Base-by-base conservation (phyloP, 2,329 filamentous ascomycete species). In the Thermoascus crustaceus region DNA sequence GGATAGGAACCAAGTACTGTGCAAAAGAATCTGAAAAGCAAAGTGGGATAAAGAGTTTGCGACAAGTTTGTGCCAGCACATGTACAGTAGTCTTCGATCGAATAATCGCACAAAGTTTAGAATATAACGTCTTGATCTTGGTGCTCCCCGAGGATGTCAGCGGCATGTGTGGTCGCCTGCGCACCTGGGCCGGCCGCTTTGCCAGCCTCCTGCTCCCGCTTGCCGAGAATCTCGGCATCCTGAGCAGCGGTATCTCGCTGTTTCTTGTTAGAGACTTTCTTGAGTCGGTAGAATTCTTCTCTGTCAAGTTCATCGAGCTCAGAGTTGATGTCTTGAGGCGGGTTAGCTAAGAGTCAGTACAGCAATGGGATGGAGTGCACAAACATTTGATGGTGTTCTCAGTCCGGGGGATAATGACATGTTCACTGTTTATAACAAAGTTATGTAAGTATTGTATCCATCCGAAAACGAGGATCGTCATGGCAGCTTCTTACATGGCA, bases 321-420 rank as follows among this genome's bases (percentile, higher is more conserved):
- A 1, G 89, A 94, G 67, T 96, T 96, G 73, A 96, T 96, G 57
- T 96, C 79, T 82, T 39, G 4, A n/a, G 26, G 34, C 30, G 21
- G 23, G n/a, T n/a, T 41, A 35, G 40, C 32, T 25, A 32, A 46
- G 34, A 47, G 38, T 45, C 30, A 37, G 20, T 24, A 24, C 14
- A 7, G 10, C 16, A 10, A 18, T 30, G 13, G n/a, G 29, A 7
- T n/a, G 6, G 19, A 47, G 5, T 7, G 27, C 22, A 52, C 74
- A 48, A 67, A 80, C 80, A 98, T 67, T 94, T 95, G 70, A 98
- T 98, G n/a, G 91, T 98, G 56, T 96, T 98, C 61, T 98, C 91
- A 9, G 91, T 98, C 47, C 91, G 76, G 8, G 91, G 91, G 53
- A 98, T 98, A 50, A 98, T 96, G 50, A 98, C 67, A 47, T 70